Percentiles rank a stretch among this genome's conserved stretches.
Conservation (phyloP, 1,139 yeast genomes). For the Candida pseudocylindracea region DNA sequence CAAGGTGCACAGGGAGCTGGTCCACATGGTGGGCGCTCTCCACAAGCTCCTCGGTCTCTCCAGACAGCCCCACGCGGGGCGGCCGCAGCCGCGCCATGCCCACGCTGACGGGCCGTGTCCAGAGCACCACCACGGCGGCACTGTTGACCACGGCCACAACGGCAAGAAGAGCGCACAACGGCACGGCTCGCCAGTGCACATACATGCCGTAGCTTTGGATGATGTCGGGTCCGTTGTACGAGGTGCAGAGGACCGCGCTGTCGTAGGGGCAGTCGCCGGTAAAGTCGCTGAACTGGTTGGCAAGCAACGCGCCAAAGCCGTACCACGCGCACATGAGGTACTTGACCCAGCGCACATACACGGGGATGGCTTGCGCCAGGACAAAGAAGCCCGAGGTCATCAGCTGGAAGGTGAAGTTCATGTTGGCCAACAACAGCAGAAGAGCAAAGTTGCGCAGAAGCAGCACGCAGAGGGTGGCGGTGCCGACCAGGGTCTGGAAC, state of each 20-base stretch:
- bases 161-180: background rate
- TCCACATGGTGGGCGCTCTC: background rate
- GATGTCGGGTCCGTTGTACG: slow-evolving; percentile 27
- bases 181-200: slow-evolving; percentile 21
- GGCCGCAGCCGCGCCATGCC: slow-evolving; percentile 22
- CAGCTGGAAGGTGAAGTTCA: slow-evolving; percentile 48
- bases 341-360: slow-evolving; percentile 69
- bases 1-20: background rate
- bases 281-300: slow-evolving; percentile 44
- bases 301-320: slow-evolving; percentile 43
- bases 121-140: slow-evolving; percentile 22
- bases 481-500: slow-evolving; percentile 27
- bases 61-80: slow-evolving; percentile 10
- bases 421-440: slow-evolving; percentile 39
- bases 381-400: slow-evolving; percentile 71
- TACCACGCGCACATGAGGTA: slow-evolving; percentile 63
- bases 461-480: slow-evolving; percentile 27
- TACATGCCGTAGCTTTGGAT: slow-evolving; percentile 18
- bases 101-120: slow-evolving; percentile 27
- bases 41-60: background rate
- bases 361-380: slow-evolving; percentile 56
- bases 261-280: slow-evolving; percentile 27
- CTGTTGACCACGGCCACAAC: slow-evolving; percentile 24
- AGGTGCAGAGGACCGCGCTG: slow-evolving; percentile 3
- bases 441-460: slow-evolving; percentile 40